Conservation (phyloP, 2,329 filamentous ascomycete species). For the Gremmenia infestans region DNA sequence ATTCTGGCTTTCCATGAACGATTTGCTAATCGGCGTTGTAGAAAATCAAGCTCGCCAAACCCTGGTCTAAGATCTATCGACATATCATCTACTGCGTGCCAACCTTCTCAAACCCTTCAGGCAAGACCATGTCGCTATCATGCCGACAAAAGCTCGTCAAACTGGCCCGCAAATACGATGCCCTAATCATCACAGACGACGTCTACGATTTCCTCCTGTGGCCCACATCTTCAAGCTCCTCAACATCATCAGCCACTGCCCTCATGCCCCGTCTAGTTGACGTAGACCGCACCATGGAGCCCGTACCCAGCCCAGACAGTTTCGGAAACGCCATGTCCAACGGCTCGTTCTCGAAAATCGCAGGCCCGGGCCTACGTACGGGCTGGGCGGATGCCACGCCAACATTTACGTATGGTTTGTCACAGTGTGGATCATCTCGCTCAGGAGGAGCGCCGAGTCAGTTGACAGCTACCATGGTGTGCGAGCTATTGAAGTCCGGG, state of each 20-base stretch:
- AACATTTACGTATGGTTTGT: constrained; percentile 50
- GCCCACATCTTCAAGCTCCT: constrained; percentile 39
- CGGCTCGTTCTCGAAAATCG: constrained; percentile 84
- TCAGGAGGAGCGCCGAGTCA: constrained; percentile 55
- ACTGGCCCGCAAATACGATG: constrained; percentile 74
- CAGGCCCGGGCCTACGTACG: constrained; percentile 73
- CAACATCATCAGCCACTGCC: constrained; percentile 11
- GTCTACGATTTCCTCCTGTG: constrained; percentile 93
- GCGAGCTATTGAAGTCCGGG: constrained; percentile 42
- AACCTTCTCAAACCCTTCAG: constrained; percentile 84
- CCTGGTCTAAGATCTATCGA: constrained; percentile 72
- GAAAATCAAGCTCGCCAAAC: constrained; percentile 33
- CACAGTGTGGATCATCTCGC: constrained; percentile 48
- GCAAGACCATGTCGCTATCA: constrained; percentile 69
- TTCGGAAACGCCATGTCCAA: constrained; percentile 85
- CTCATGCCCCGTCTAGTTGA: constrained; percentile 71
- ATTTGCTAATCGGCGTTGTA: background rate
- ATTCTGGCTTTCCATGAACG: background rate
- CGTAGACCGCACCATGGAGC: constrained; percentile 65
- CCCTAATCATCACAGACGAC: constrained; percentile 82
- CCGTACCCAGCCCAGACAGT: constrained; percentile 45
- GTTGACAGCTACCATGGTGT: constrained; percentile 48
- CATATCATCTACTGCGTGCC: constrained; percentile 87
- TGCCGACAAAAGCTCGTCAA: constrained; percentile 64
- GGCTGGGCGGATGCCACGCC: constrained; percentile 80